Evolutionary conservation across 2,329 filamentous ascomycete species (phyloP), one percentile per base, ranked within the genome.

Genomic region (Madurella fahalii): DNA sequence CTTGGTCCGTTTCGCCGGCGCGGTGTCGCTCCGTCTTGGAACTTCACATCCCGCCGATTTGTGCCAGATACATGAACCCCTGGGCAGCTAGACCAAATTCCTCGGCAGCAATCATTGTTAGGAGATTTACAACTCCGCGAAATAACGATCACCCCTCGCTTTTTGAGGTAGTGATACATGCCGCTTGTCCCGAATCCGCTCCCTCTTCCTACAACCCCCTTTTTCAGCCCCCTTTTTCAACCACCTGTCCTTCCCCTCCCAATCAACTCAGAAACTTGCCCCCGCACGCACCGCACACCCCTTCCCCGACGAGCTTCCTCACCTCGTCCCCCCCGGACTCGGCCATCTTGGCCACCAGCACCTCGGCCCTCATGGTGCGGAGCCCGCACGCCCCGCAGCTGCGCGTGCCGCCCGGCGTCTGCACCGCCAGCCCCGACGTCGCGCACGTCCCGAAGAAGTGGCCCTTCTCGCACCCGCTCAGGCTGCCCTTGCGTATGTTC

Each of bases 351-450:
- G 34, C 66, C 2, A 64, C 59, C 18, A 83, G 65, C 58, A 76
- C 72, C 4, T 72, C 68, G 0, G 72, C 65, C 44, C 74, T 72
- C 17, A 83, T 70, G 8, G 77, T 81, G 20, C 80, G 74, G 25
- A 74, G 66, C 15, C 75, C 76, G 60, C 81, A 84, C 2, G 83
- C 77, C 17, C 76, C 77, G 50, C 81, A 84, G 2, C 76, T 74
- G 34, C 75, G 71, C 0, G 80, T 82, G 45, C 78, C 72, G 2
- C 77, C 78, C 0, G 81, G 81, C 1, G 72, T 74, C 54, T 80
- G 69, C 58, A 84, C 80, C 12, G 80, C 76, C 8, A 84, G 66
- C 1, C 79, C 77, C 0, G 77, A 81, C 1, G 77, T 74, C 0
- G 77, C 76, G 56, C 81, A 84, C 59, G 56, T 65, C 65, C 71